Percentiles rank a stretch among this genome's conserved stretches.
Evolutionary conservation across 1,284 basidiomycete species (phyloP).

Genomic region (Austropuccinia psidii): DNA sequence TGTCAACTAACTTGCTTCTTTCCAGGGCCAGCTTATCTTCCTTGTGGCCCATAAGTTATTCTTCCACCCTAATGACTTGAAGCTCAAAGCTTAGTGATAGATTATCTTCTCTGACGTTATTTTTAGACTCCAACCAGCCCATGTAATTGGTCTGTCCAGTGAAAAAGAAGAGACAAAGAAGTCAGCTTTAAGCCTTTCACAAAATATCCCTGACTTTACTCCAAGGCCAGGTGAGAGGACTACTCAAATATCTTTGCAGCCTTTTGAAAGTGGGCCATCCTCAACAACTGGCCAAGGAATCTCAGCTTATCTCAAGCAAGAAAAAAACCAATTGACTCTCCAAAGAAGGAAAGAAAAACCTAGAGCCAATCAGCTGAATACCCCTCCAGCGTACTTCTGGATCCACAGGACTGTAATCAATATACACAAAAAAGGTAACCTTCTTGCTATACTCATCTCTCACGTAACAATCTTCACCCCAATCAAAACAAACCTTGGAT

Average conservation of each 20-base stretch:
- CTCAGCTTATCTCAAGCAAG: no score
- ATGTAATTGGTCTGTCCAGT: slow-evolving; percentile 24
- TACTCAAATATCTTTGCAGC: no score
- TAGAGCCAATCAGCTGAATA: no score
- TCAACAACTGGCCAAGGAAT: no score
- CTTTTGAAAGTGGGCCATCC: no score
- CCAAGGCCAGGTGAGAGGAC: no score
- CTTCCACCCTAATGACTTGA: not conserved
- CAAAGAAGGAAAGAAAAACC: no score
- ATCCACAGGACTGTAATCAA: slow-evolving; percentile 23
- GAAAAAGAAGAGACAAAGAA: no score
- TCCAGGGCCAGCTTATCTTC: slow-evolving; percentile 25
- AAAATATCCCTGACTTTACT: no score
- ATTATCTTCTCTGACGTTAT: not conserved
- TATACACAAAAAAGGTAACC: slow-evolving; percentile 23
- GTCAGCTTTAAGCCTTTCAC: no score
- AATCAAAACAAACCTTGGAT: slow-evolving; percentile 42
- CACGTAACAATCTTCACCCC: slow-evolving; percentile 41
- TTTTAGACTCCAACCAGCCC: slow-evolving; percentile 11
- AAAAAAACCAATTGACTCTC: no score
- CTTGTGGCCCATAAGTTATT: slow-evolving; percentile 31
- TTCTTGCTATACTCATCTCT: no score
- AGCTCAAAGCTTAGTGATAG: not conserved
- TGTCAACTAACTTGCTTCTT: not conserved
- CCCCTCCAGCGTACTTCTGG: not conserved